Evolutionary conservation across 2,329 filamentous ascomycete genomes (phyloP).

Genomic region (Allantophomopsis cytisporea): DNA sequence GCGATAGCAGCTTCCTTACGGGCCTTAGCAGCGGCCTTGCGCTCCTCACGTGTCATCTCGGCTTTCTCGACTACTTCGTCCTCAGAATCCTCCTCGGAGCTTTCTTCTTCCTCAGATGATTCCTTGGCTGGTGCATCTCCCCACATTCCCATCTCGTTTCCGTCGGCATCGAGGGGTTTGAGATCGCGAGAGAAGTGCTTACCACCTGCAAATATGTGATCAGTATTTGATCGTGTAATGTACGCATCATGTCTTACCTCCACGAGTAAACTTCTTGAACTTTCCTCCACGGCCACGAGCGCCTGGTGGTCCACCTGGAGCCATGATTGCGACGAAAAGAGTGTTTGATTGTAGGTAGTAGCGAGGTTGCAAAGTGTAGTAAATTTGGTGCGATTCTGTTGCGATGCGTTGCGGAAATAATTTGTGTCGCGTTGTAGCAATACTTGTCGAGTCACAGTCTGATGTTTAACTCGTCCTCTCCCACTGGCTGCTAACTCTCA

Average conservation of each 20-base stretch:
- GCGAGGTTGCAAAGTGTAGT: constrained; percentile 2
- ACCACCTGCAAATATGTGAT: constrained; percentile 46
- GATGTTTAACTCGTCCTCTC: too few relatives aligned
- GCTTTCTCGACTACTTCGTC: constrained; percentile 31
- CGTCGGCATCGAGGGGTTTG: constrained; percentile 76
- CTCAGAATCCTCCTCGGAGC: constrained; percentile 31
- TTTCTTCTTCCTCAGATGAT: constrained; percentile 34
- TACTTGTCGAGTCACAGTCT: not conserved
- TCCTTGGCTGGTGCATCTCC: constrained; percentile 39
- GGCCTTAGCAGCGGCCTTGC: constrained; percentile 76
- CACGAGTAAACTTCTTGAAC: constrained; percentile 84
- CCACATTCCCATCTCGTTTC: constrained; percentile 76
- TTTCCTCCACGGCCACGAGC: constrained; percentile 75
- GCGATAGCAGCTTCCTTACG: constrained; percentile 83
- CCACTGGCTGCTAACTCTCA: too few relatives aligned
- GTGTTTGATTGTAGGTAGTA: constrained; percentile 3
- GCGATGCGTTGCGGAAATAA: constrained; percentile 1
- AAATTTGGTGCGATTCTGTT: constrained; percentile 1
- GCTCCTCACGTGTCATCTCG: constrained; percentile 71
- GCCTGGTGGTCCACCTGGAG: constrained; percentile 30
- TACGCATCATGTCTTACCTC: constrained; percentile 44
- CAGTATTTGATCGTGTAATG: constrained; percentile 4
- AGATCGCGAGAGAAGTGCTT: constrained; percentile 93
- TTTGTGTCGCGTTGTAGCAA: constrained; percentile 2
- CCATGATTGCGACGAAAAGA: constrained; percentile 22